Evolutionary conservation across 1,139 yeast species (phyloP), one percentile per base, ranked within the genome.

Genomic region (Pneumocystis sp.): DNA sequence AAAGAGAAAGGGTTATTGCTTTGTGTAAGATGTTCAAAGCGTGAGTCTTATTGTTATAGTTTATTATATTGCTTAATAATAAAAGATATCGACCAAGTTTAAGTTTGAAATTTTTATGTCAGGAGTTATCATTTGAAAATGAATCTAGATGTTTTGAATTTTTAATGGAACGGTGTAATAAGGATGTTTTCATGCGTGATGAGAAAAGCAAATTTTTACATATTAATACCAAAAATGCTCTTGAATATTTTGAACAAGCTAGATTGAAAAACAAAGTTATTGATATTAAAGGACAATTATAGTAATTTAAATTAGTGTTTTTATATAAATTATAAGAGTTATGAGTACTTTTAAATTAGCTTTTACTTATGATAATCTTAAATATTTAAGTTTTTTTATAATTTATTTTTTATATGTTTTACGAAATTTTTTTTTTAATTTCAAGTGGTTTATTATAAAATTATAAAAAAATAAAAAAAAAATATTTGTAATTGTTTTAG

Each of bases 281-380:
- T n/a, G 97, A 91, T 73, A 90, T 91, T 68, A 91, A 90, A 77
- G 97, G 97, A 0, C 97, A 91, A 74, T 80, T 86, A 25, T 87
- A 73, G 6, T 15, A 25, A n/a, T 25, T 50, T 25, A 50, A 25
- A 50, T 50, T 50, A 50, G 31, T 25, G 12, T 50, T 50, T 50
- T 50, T 25, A 40, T 40, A 8, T 15, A 3, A n/a, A 40, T 25
- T 39, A 19, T 39, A 31, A 8, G 29, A 59, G 37, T 19, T 31
- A 17, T n/a, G n/a, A 31, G 1, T 19, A 19, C 21, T 19, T 29
- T 62, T 17, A 64, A 1, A 63, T 62, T 59, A 29, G 37, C 1
- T 6, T 29, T 40, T 34, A 19, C 40, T 59, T 34, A 15, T 44
- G 19, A 61, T 19, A 65, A 61, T 39, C 61, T 40, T 34, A 19